A percentile compares a stretch with the other conserved stretches of the same genome.
Evolutionary conservation across 2,329 filamentous ascomycete genomes (phyloP).

Genomic region (Exserohilum rostratum): DNA sequence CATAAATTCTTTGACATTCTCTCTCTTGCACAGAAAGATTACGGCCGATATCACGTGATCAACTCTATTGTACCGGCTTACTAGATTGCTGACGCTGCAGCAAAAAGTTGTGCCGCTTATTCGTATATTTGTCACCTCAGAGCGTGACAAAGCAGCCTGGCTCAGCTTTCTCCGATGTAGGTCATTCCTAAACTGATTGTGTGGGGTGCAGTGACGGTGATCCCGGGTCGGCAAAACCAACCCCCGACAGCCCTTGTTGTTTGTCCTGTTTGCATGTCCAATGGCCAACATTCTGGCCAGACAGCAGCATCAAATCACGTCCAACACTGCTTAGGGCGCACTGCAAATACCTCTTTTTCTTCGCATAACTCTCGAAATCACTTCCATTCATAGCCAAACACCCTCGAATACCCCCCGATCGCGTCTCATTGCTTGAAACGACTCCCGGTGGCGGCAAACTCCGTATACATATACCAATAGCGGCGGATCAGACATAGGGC

Average conservation of each 20-base stretch:
- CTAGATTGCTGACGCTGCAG: too few species aligned
- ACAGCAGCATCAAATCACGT: slow-evolving; percentile 21
- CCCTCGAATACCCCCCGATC: not conserved
- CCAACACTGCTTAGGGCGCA: not conserved
- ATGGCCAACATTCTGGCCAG: slow-evolving; percentile 33
- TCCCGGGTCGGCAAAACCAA: slow-evolving; percentile 13
- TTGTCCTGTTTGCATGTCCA: slow-evolving; percentile 32
- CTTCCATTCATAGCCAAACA: not conserved
- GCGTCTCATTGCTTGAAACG: not conserved
- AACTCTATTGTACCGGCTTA: too few species aligned
- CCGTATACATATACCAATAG: slow-evolving; percentile 18
- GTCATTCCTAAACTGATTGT: not conserved
- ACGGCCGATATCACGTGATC: too few species aligned
- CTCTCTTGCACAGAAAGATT: too few species aligned
- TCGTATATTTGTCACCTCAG: too few species aligned
- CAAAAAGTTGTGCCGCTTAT: too few species aligned
- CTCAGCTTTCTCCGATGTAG: not conserved
- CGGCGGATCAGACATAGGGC: slow-evolving; percentile 16
- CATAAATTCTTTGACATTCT: too few species aligned
- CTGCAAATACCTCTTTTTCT: not conserved
- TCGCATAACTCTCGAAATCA: not conserved
- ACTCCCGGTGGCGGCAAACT: slow-evolving; percentile 16
- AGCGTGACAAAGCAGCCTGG: too few species aligned
- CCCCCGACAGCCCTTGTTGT: slow-evolving; percentile 18
- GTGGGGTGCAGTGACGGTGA: not conserved